These are phyloP conservation scores for Kentomonas sorsogonicus DNA, from an alignment of 208 protist species.

Conservation along the genomic window DNA sequence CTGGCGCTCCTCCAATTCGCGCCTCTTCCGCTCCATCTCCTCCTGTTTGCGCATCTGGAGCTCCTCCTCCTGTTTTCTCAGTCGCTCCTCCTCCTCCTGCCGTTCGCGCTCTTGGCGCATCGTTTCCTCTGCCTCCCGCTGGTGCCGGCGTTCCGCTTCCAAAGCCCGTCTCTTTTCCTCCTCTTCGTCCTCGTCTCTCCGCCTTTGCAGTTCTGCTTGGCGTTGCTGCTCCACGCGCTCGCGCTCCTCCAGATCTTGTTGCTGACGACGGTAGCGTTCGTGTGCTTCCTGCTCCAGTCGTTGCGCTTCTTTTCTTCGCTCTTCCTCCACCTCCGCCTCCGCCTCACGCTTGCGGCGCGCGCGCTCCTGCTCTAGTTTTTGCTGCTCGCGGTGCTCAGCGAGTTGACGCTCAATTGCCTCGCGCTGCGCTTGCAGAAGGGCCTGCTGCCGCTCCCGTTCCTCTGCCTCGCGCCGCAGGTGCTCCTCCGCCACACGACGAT, in stretches of 20 bases:
- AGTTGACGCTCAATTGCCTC: no score
- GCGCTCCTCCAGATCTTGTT: no score
- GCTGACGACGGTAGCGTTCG: no score
- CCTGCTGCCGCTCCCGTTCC: not conserved
- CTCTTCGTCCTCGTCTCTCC: not conserved
- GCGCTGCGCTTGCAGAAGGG: no score
- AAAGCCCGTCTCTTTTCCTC: not conserved
- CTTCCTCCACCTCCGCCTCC: slow-evolving; percentile 4
- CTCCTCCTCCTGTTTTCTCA: no score
- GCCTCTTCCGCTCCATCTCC: no score
- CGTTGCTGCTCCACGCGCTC: not conserved
- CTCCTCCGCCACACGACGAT: not conserved
- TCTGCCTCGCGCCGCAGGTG: not conserved
- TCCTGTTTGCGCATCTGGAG: no score
- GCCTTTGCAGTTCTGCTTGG: not conserved
- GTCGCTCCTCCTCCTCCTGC: no score
- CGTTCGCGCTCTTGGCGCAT: no score
- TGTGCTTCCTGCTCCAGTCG: slow-evolving; percentile 4
- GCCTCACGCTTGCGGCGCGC: not conserved
- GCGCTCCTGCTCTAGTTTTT: no score
- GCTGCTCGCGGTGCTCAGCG: no score
- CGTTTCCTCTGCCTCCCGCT: not conserved
- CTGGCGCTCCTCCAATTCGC: no score
- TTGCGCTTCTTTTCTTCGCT: not conserved
- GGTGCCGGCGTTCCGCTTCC: not conserved